Evolutionary conservation across 1,284 basidiomycete genomes (phyloP), one percentile per base, ranked within the genome.

Genomic region (Ustilago loliicola): DNA sequence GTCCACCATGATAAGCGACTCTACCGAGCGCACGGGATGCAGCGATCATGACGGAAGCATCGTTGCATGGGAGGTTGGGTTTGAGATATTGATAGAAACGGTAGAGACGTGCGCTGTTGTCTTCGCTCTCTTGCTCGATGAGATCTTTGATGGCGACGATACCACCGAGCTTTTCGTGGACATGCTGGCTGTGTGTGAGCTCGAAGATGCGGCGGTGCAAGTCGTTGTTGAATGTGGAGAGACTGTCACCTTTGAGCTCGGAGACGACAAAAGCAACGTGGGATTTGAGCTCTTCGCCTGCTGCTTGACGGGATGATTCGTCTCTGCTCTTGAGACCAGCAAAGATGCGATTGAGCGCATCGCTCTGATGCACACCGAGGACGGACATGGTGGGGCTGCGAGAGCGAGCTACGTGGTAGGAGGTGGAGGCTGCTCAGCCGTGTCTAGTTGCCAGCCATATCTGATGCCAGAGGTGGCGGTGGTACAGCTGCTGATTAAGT

Each of bases 51-150:
- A 95, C 92, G 85, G 92, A 92, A 80, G 93, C 90, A 85, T 95
- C 94, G 73, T 90, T 90, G 84, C 93, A 93, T 8, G 93, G 94
- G 21, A 95, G 89, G 27, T 94, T 90, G 53, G 92, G 90, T 84
- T 94, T 94, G 87, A 94, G 92, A 88, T 95, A 95, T 88, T 95
- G 94, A 89, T 93, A 95, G 87, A 95, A 93, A 42, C 94, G 91
- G 87, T 93, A 95, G 42, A 94, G 90, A 91, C 91, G 67, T 92
- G 89, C 36, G 93, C 89, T 83, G 42, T 65, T 72, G 71, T 80
- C 63, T 64, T 78, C 66, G 79, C 70, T 80, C 68, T 80, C 47
- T 55, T 71, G 81, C 54, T 48, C 61, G 52, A 78, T 61, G 53
- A 81, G 63, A 63, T 64, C 72, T 40, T 84, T 92, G 85, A 95